These are phyloP conservation scores for Chiua sp. DNA, from an alignment of 1,284 basidiomycete genomes.

Conservation along the genomic window DNA sequence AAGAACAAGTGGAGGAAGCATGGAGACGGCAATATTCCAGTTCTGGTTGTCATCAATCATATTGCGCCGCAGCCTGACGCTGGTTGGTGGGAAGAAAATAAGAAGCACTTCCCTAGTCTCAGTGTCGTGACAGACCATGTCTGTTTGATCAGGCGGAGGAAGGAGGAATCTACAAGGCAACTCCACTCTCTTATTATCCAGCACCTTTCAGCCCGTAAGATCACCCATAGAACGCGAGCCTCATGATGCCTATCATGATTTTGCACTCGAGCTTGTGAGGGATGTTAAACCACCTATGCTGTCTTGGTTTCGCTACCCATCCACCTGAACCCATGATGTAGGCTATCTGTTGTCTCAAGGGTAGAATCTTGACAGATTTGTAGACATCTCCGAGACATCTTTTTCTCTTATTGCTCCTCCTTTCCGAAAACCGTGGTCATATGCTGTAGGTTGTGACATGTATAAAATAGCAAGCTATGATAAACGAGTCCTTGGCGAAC, in stretches of 20 bases:
- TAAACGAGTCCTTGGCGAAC: background rate
- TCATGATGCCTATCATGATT: background rate
- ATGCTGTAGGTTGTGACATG: background rate
- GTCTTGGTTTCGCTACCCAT: background rate
- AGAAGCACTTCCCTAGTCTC: conserved; percentile 26
- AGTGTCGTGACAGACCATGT: conserved; percentile 16
- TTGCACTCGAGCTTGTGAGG: background rate
- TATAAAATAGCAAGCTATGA: background rate
- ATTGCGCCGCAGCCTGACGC: conserved; percentile 21
- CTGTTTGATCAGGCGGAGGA: conserved; percentile 22
- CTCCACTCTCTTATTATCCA: conserved; percentile 26
- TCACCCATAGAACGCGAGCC: background rate
- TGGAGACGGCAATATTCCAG: conserved; percentile 17
- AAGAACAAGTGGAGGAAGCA: conserved; percentile 24
- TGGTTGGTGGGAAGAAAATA: conserved; percentile 29
- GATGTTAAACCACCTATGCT: background rate
- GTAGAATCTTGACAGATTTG: background rate
- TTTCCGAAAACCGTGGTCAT: background rate
- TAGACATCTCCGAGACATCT: background rate
- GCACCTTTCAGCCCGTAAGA: conserved; percentile 13
- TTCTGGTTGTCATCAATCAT: conserved; percentile 31
- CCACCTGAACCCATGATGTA: background rate
- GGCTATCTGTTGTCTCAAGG: background rate
- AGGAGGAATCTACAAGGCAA: conserved; percentile 26
- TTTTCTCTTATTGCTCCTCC: no score